These are phyloP conservation scores for Podaxis sp. DNA, from an alignment of 768 basidiomycete species.

Conservation along the genomic window DNA sequence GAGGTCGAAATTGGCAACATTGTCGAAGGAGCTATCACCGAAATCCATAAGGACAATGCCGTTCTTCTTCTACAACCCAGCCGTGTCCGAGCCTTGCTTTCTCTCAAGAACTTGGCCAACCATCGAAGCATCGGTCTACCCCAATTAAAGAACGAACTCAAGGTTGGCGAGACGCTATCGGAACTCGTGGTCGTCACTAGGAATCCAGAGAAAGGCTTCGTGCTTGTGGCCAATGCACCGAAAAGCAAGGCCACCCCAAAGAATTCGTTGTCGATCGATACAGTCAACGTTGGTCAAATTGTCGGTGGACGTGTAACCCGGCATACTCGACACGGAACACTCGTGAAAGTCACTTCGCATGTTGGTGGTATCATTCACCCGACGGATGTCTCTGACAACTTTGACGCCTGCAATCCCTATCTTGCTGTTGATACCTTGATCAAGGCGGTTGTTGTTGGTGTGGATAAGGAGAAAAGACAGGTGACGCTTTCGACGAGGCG, in stretches of 20 bases:
- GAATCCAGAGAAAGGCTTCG: slow-evolving; percentile 80
- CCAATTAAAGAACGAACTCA: slow-evolving; percentile 61
- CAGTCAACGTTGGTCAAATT: slow-evolving; percentile 67
- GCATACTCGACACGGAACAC: slow-evolving; percentile 67
- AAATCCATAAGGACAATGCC: slow-evolving; percentile 84
- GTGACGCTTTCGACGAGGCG: slow-evolving; percentile 79
- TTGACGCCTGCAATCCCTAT: slow-evolving; percentile 52
- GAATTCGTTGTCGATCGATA: slow-evolving; percentile 57
- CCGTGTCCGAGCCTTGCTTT: slow-evolving; percentile 76
- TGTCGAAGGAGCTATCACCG: slow-evolving; percentile 67
- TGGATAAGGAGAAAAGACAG: slow-evolving; percentile 65
- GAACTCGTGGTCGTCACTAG: slow-evolving; percentile 89
- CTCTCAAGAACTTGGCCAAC: slow-evolving; percentile 84
- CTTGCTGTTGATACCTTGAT: slow-evolving; percentile 65
- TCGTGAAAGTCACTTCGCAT: slow-evolving; percentile 71
- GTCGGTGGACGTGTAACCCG: slow-evolving; percentile 79
- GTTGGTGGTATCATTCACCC: slow-evolving; percentile 79
- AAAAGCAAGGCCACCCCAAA: slow-evolving; percentile 54
- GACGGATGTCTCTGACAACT: slow-evolving; percentile 82
- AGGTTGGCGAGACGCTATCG: slow-evolving; percentile 66
- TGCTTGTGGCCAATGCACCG: slow-evolving; percentile 78
- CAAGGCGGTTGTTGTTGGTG: slow-evolving; percentile 65
- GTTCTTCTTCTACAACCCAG: slow-evolving; percentile 72
- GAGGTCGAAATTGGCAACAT: slow-evolving; percentile 74
- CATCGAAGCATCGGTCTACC: slow-evolving; percentile 63